Percentiles rank a stretch among this genome's conserved stretches.
phyloP scores from a whole-genome alignment of 2,329 filamentous ascomycete genomes.

The Sporothrix globosa region DNA sequence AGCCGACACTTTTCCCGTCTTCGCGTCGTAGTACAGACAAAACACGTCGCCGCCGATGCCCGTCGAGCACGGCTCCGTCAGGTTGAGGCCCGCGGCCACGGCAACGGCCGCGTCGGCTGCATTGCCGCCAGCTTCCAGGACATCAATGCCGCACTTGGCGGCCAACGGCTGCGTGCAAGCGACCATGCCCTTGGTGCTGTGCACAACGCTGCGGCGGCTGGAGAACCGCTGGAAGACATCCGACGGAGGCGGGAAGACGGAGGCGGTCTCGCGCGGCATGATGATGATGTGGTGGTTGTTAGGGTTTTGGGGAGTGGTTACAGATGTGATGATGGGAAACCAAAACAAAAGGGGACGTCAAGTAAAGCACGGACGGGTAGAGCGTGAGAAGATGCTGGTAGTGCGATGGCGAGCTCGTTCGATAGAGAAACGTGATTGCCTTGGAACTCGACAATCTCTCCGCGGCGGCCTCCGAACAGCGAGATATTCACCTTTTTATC shows the following conservation, averaged over 20 bases:
- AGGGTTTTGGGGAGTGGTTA: too few species aligned
- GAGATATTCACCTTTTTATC: neutral
- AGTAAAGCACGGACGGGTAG: neutral
- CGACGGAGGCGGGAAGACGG: constrained; percentile 52
- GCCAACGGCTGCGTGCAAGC: constrained; percentile 88
- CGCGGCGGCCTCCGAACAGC: constrained; percentile 19
- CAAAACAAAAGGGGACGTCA: neutral
- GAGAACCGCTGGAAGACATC: constrained; percentile 60
- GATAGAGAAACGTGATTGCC: neutral
- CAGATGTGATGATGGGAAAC: neutral
- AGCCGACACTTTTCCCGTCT: constrained; percentile 77
- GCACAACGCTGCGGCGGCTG: constrained; percentile 86
- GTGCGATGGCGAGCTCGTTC: neutral
- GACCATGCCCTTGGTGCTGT: constrained; percentile 90
- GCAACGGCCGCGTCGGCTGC: constrained; percentile 96
- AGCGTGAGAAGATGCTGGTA: neutral
- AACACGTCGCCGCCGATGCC: constrained; percentile 98
- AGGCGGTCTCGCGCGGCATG: constrained; percentile 55
- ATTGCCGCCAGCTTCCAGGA: constrained; percentile 88
- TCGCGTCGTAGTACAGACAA: constrained; percentile 86
- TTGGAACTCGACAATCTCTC: neutral
- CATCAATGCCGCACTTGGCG: constrained; percentile 80
- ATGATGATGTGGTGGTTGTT: constrained; percentile 5
- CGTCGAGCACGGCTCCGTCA: constrained; percentile 90
- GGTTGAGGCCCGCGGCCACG: constrained; percentile 86